These are phyloP conservation scores for Oryza glaberrima DNA, from an alignment of 176 grass and related monocot species.

Conservation along the genomic window DNA sequence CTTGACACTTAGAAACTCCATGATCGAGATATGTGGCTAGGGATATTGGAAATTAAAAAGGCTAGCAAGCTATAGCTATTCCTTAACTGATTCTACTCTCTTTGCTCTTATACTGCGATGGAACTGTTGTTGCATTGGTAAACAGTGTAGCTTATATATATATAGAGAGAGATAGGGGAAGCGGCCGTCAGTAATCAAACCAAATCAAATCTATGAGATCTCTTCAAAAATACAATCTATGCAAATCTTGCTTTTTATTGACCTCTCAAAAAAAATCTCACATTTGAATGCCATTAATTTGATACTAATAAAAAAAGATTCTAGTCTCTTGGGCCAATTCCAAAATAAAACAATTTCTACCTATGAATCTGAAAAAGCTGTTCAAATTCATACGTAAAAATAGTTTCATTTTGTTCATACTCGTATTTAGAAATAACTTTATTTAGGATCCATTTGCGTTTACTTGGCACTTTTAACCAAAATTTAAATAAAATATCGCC, in stretches of 20 bases:
- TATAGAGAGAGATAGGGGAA: background rate
- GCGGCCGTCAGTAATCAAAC: background rate
- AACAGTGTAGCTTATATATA: background rate
- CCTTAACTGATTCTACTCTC: background rate
- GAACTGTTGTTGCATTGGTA: background rate
- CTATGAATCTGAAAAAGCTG: too few relatives aligned
- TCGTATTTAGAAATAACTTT: too few relatives aligned
- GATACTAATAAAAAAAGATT: background rate
- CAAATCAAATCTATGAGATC: background rate
- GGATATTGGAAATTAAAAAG: background rate
- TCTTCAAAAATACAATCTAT: background rate
- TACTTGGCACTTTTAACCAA: too few relatives aligned
- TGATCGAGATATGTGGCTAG: background rate
- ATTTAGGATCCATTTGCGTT: too few relatives aligned
- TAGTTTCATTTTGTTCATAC: too few relatives aligned
- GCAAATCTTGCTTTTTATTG: background rate
- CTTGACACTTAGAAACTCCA: background rate
- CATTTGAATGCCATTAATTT: background rate
- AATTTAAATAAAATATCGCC: too few relatives aligned
- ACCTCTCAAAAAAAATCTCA: background rate
- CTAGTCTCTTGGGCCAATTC: background rate
- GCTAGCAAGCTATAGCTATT: background rate
- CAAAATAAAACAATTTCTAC: too few relatives aligned
- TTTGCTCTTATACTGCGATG: background rate
- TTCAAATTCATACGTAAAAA: too few relatives aligned